Base-by-base conservation (phyloP, 345 rosid genomes). In the Nasturtium officinale region DNA sequence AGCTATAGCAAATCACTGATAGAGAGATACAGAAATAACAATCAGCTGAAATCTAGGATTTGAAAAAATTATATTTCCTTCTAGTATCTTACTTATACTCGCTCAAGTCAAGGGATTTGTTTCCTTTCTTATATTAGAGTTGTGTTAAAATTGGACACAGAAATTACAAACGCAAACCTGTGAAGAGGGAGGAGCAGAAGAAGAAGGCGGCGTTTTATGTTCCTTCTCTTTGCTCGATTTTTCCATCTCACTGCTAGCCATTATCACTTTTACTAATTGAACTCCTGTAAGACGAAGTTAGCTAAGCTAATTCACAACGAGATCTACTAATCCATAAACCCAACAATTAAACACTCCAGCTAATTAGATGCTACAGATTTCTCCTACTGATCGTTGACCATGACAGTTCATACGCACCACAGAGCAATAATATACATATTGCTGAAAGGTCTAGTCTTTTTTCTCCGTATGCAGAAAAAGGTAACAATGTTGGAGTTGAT, bases 181-280 rank as follows among this genome's bases (percentile, higher is more conserved):
- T 28, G 90, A 60, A 33, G 92, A 48, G 61, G 84, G 48, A 75
- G 87, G 35, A 56, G 95, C 67, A 35, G 96, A 38, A 66, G 83
- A 37, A 74, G 89, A 25, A 53, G 95, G 82, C 0, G 85, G 83
- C n/a, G 80, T 71, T 81, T 81, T 87, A 6, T 85, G 71, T 76
- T 90, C 96, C 80, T 89, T 89, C 68, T 90, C 96, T 82, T 87
- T 88, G 11, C 84, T 78, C 1, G 87, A 61, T 80, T 92, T 92
- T 30, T 87, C 89, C 75, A 66, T 79, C 79, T 89, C 94, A 63
- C 81, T 79, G 72, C 92, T 84, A 47, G 85, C 87, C 98, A 93
- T 93, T 50, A 60, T 61, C 33, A 56, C 65, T 72, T 53, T 68
- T 47, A 38, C 71, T 46, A 69, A 25, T 59, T 66, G 63, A 81